Percentiles rank a stretch among this genome's conserved stretches.
These are phyloP conservation scores for Salvia sclarea DNA, from an alignment of 305 asterid species.

Conservation along the genomic window DNA sequence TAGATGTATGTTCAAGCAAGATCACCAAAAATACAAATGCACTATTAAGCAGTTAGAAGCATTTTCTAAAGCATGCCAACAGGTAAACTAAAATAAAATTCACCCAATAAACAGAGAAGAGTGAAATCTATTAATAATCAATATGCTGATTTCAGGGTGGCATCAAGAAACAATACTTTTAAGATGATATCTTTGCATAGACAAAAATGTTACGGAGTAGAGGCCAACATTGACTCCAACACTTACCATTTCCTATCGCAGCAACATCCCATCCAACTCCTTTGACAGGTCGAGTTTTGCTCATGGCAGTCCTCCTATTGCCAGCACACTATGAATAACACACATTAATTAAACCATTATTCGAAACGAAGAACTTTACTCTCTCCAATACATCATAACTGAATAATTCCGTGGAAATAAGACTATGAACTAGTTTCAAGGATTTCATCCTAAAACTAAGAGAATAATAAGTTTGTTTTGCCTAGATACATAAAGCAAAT, in stretches of 20 bases:
- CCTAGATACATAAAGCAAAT: neutral
- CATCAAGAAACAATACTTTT: neutral
- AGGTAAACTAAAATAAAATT: neutral
- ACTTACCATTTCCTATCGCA: slow-evolving; percentile 93
- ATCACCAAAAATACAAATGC: neutral
- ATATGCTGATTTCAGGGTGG: neutral
- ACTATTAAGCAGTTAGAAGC: neutral
- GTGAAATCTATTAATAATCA: neutral
- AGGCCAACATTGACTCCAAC: neutral
- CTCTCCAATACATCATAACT: neutral
- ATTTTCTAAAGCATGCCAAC: neutral
- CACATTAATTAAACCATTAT: slow-evolving; percentile 8
- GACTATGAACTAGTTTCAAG: neutral
- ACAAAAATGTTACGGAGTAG: neutral
- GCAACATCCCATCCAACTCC: slow-evolving; percentile 98
- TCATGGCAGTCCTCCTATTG: slow-evolving; percentile 97
- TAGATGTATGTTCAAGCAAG: slow-evolving; percentile 2
- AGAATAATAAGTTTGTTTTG: neutral
- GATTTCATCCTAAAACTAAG: neutral
- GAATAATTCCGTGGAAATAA: neutral
- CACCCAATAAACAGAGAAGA: neutral
- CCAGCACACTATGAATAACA: slow-evolving; percentile 80
- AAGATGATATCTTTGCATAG: neutral
- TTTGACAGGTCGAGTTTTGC: slow-evolving; percentile 70
- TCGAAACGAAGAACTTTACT: neutral